Evolutionary conservation across 176 grass and related monocot genomes (phyloP).

Genomic region (Oropetium thomaeum): DNA sequence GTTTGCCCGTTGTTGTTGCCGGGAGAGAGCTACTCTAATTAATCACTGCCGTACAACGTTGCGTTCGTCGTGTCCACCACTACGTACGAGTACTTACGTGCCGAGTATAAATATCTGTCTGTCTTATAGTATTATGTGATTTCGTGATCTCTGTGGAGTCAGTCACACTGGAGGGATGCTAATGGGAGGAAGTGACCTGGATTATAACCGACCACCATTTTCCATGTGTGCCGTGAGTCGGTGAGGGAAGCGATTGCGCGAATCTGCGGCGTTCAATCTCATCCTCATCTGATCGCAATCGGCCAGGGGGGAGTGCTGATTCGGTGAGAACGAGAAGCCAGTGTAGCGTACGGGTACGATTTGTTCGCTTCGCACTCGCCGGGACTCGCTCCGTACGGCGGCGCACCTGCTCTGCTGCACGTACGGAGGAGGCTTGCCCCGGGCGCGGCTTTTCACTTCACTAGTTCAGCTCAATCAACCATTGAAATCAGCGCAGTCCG

Average conservation of each 20-base stretch:
- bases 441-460: neutral
- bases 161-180: neutral
- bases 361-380: constrained; percentile 5
- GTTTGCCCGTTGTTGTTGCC: too few species aligned
- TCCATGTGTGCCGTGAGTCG: neutral
- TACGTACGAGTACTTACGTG: neutral
- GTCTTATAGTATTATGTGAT: neutral
- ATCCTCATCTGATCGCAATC: neutral
- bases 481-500: too few species aligned
- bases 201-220: neutral
- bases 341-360: neutral
- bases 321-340: neutral
- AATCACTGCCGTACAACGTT: neutral
- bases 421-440: neutral
- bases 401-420: neutral
- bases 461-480: neutral
- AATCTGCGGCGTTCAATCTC: too few species aligned
- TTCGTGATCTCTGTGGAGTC: neutral
- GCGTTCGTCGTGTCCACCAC: neutral
- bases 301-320: neutral
- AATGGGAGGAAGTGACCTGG: neutral
- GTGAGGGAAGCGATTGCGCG: neutral
- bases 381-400: neutral
- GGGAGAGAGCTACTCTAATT: too few species aligned
- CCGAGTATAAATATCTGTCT: constrained; percentile 8